phyloP scores from a whole-genome alignment of 192 early-diverging fungal genomes.

The Podila minutissima region DNA sequence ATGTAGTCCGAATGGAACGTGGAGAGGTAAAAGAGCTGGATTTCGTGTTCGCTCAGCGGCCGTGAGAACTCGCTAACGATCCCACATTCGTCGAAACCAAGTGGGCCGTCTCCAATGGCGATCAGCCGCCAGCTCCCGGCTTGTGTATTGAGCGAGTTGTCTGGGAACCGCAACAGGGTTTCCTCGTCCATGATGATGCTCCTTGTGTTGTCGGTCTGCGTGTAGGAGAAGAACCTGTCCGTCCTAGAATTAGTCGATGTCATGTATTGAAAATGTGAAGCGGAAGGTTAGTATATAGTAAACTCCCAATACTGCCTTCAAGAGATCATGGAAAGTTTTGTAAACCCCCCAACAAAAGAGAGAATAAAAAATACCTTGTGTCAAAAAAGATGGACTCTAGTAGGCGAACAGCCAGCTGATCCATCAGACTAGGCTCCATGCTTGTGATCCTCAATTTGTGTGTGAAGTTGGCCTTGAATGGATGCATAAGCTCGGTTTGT shows the following conservation, averaged over 20 bases:
- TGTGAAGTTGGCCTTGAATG: slow-evolving; percentile 19
- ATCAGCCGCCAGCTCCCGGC: slow-evolving; percentile 44
- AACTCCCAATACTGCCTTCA: neutral
- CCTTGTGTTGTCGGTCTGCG: slow-evolving; percentile 42
- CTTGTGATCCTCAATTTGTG: slow-evolving; percentile 40
- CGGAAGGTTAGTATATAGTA: neutral
- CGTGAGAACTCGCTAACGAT: slow-evolving; percentile 27
- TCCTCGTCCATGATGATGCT: slow-evolving; percentile 49
- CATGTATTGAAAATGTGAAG: neutral
- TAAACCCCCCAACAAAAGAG: neutral
- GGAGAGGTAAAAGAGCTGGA: slow-evolving; percentile 42
- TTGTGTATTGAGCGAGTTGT: slow-evolving; percentile 47
- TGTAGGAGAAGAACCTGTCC: slow-evolving; percentile 48
- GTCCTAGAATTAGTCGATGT: slow-evolving; percentile 1
- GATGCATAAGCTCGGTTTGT: neutral
- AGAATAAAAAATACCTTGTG: slow-evolving; percentile 16
- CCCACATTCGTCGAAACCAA: slow-evolving; percentile 41
- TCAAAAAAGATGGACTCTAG: slow-evolving; percentile 52
- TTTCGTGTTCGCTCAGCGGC: slow-evolving; percentile 25
- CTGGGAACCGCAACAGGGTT: slow-evolving; percentile 38
- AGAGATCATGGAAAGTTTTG: neutral
- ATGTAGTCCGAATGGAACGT: slow-evolving; percentile 48
- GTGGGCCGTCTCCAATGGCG: slow-evolving; percentile 43
- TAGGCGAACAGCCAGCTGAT: slow-evolving; percentile 33
- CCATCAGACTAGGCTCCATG: slow-evolving; percentile 44